These are phyloP conservation scores for Paecilomyces formosus DNA, from an alignment of 2,329 filamentous ascomycete species.

Conservation along the genomic window DNA sequence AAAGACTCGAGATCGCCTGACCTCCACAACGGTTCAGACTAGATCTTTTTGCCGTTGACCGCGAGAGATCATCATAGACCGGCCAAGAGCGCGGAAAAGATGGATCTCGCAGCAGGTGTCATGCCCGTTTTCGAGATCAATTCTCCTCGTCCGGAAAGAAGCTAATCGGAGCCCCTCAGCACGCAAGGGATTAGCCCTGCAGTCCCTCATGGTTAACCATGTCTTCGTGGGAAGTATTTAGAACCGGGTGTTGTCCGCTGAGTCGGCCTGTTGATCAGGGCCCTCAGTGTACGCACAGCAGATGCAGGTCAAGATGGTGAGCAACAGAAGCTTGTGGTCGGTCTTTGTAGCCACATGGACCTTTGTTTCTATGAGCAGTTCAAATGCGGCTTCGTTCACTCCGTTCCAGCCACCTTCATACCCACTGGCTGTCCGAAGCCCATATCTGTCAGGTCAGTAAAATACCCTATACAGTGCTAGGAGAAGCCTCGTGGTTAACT, in stretches of 20 bases:
- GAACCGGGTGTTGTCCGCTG: not conserved
- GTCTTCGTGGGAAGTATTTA: not conserved
- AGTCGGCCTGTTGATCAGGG: not conserved
- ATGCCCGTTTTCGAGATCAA: not conserved
- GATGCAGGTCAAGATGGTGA: not conserved
- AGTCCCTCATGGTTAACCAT: not conserved
- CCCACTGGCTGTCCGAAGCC: slow-evolving; percentile 37
- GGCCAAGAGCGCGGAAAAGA: not conserved
- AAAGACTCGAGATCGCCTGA: not conserved
- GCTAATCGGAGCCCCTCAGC: not conserved
- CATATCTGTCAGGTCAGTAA: slow-evolving; percentile 27
- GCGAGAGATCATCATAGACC: not conserved
- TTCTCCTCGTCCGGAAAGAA: not conserved
- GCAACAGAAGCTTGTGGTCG: not conserved
- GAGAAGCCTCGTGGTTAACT: not conserved
- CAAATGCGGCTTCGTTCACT: not conserved
- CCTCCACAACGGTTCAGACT: not conserved
- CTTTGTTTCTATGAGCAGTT: not conserved
- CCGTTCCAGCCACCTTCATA: slow-evolving; percentile 27
- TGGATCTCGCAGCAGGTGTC: not conserved
- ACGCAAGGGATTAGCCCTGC: not conserved
- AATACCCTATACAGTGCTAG: not conserved
- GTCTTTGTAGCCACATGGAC: not conserved
- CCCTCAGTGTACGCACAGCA: not conserved
- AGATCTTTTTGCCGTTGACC: not conserved